These are phyloP conservation scores for Hirschioporus abietinus DNA, from an alignment of 768 basidiomycete genomes.

Conservation along the genomic window DNA sequence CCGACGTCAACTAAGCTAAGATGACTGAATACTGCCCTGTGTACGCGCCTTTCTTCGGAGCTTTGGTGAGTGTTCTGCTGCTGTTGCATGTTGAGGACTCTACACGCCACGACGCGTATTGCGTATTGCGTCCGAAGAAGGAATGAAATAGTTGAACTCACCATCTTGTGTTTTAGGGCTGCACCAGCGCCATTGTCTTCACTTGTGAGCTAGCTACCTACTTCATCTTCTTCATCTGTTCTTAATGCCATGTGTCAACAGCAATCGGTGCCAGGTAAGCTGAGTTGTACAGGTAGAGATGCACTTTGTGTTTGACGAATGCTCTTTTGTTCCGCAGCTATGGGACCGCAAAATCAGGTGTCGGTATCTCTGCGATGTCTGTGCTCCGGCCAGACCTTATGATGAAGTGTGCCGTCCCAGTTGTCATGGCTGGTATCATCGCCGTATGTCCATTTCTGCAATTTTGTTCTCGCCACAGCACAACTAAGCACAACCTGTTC, in stretches of 20 bases:
- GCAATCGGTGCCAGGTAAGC: slow-evolving; percentile 83
- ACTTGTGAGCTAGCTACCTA: slow-evolving; percentile 62
- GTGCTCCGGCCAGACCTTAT: slow-evolving; percentile 93
- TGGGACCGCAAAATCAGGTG: slow-evolving; percentile 98
- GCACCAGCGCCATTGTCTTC: slow-evolving; percentile 95
- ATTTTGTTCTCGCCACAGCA: not conserved
- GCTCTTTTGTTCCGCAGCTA: slow-evolving; percentile 51
- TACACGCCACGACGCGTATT: not conserved
- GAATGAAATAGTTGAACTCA: slow-evolving; percentile 4
- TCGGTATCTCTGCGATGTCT: slow-evolving; percentile 96
- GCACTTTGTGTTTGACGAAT: slow-evolving; percentile 12
- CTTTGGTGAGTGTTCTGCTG: slow-evolving; percentile 60
- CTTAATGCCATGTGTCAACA: slow-evolving; percentile 23
- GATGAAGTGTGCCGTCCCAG: slow-evolving; percentile 97
- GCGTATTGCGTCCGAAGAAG: slow-evolving; percentile 5
- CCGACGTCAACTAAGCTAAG: slow-evolving; percentile 1
- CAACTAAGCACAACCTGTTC: not conserved
- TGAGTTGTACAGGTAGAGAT: slow-evolving; percentile 7
- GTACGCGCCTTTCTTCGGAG: slow-evolving; percentile 97
- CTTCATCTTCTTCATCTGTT: slow-evolving; percentile 1
- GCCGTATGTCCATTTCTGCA: slow-evolving; percentile 57
- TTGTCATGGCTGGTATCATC: slow-evolving; percentile 99
- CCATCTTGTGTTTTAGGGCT: slow-evolving; percentile 53
- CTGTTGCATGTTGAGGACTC: not conserved
- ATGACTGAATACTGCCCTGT: slow-evolving; percentile 88